A percentile compares a stretch with the other conserved stretches of the same genome.
Evolutionary conservation across 805 yeast species (phyloP).

Genomic region (Candida ficus): DNA sequence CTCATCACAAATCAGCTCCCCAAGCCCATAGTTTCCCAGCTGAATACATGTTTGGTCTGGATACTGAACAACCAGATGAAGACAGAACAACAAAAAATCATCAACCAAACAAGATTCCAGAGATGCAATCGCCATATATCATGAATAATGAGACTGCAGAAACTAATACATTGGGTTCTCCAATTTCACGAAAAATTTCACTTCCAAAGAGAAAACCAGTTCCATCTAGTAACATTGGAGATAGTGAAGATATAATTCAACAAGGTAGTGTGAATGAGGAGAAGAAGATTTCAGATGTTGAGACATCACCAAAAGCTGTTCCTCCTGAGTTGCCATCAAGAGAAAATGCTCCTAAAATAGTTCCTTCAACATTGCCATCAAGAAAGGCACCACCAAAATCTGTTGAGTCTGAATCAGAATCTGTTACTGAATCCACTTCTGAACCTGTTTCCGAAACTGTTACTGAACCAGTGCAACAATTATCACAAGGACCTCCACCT

Average conservation of each 20-base stretch:
- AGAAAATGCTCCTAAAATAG: neutral
- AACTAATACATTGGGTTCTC: slow-evolving; percentile 1
- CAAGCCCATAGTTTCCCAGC: slow-evolving; percentile 25
- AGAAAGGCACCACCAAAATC: slow-evolving; percentile 7
- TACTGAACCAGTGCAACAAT: too few species aligned
- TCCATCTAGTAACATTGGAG: neutral
- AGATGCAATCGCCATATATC: slow-evolving; percentile 20
- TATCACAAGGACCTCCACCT: too few species aligned
- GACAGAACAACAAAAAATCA: slow-evolving; percentile 7
- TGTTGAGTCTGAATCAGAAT: neutral
- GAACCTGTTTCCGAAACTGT: too few species aligned
- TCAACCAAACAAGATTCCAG: slow-evolving; percentile 21
- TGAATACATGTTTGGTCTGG: slow-evolving; percentile 20
- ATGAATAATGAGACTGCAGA: neutral
- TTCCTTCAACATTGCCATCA: slow-evolving; percentile 1
- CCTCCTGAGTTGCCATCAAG: slow-evolving; percentile 5
- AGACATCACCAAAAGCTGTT: neutral
- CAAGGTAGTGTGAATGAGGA: neutral
- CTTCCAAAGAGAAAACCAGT: slow-evolving; percentile 21
- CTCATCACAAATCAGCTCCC: slow-evolving; percentile 18
- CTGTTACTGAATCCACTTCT: neutral
- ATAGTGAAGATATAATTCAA: neutral
- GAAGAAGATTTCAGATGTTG: neutral
- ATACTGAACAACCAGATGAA: slow-evolving; percentile 13
- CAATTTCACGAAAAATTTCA: slow-evolving; percentile 7